These are phyloP conservation scores for Coemansia sp. DNA, from an alignment of 192 early-diverging fungal genomes.

Conservation along the genomic window DNA sequence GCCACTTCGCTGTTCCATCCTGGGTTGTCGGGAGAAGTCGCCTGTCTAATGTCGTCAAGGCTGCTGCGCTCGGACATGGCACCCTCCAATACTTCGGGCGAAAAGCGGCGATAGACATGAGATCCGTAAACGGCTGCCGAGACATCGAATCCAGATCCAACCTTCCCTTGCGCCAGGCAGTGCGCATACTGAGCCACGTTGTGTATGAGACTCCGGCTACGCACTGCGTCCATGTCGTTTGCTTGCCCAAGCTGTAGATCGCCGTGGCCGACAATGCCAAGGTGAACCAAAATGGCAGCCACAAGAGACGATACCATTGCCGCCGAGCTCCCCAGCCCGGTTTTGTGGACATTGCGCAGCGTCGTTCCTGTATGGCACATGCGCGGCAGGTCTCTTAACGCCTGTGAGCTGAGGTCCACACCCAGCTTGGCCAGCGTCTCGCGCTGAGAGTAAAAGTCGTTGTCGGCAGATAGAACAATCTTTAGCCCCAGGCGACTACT, in stretches of 20 bases:
- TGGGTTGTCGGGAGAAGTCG: constrained; percentile 37
- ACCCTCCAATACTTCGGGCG: constrained; percentile 57
- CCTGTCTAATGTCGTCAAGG: constrained; percentile 9
- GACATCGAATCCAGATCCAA: constrained; percentile 96
- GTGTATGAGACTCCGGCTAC: constrained; percentile 63
- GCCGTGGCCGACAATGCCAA: constrained; percentile 45
- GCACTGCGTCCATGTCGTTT: neutral
- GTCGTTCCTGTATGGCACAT: constrained; percentile 64
- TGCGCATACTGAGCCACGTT: constrained; percentile 88
- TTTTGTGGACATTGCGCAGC: constrained; percentile 77
- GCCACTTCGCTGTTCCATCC: constrained; percentile 67
- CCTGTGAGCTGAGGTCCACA: constrained; percentile 53
- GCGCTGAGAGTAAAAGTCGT: constrained; percentile 99
- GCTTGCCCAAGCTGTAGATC: constrained; percentile 8
- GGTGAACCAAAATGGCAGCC: constrained; percentile 70
- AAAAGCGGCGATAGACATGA: constrained; percentile 82
- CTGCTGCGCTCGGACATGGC: constrained; percentile 47
- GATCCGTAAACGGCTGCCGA: constrained; percentile 87
- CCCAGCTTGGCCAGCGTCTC: constrained; percentile 53
- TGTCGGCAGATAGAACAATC: constrained; percentile 82
- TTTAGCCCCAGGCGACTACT: constrained; percentile 50
- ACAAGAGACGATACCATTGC: constrained; percentile 92
- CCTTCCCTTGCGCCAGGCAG: constrained; percentile 97
- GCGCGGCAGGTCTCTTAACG: constrained; percentile 56
- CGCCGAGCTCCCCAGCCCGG: constrained; percentile 95